These are phyloP conservation scores for Noccaea caerulescens DNA, from an alignment of 345 rosid genomes.

Conservation along the genomic window DNA sequence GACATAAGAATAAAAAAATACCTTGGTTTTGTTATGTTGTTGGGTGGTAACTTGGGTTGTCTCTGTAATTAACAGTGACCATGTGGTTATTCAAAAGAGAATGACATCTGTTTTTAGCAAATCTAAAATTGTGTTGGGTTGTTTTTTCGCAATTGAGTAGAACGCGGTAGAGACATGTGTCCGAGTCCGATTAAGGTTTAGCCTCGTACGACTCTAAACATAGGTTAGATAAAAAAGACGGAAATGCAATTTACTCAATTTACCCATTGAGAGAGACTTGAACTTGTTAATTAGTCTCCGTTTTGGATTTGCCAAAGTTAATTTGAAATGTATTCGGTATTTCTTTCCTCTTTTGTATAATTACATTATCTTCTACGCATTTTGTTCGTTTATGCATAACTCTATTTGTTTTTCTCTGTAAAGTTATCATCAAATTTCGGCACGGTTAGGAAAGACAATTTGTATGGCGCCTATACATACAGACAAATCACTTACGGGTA, in stretches of 20 bases:
- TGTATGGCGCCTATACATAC: not conserved
- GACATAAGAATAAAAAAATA: slow-evolving; percentile 32
- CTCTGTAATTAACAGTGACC: slow-evolving; percentile 40
- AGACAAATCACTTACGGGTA: slow-evolving; percentile 14
- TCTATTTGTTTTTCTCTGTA: slow-evolving; percentile 1
- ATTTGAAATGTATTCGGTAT: slow-evolving; percentile 3
- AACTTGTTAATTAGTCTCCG: slow-evolving; percentile 2
- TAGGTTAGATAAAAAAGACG: not conserved
- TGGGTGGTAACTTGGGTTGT: slow-evolving; percentile 3
- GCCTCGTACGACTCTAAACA: slow-evolving; percentile 28
- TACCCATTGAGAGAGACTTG: slow-evolving; percentile 18
- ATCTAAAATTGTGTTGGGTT: slow-evolving; percentile 2
- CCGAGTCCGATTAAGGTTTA: not conserved
- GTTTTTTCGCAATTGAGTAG: not conserved
- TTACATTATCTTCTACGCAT: slow-evolving; percentile 1
- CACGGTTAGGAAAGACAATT: slow-evolving; percentile 18
- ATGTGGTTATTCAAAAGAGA: slow-evolving; percentile 32
- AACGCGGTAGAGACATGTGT: slow-evolving; percentile 19
- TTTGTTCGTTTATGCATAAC: not conserved
- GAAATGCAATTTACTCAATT: not conserved
- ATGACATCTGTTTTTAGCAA: slow-evolving; percentile 25
- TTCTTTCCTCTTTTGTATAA: slow-evolving; percentile 1
- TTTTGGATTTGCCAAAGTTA: slow-evolving; percentile 10
- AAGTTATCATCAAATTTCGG: slow-evolving; percentile 1
- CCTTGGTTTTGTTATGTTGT: slow-evolving; percentile 1